Conservation (phyloP, 495 filamentous ascomycete genomes). For the Neurospora hispaniola region DNA sequence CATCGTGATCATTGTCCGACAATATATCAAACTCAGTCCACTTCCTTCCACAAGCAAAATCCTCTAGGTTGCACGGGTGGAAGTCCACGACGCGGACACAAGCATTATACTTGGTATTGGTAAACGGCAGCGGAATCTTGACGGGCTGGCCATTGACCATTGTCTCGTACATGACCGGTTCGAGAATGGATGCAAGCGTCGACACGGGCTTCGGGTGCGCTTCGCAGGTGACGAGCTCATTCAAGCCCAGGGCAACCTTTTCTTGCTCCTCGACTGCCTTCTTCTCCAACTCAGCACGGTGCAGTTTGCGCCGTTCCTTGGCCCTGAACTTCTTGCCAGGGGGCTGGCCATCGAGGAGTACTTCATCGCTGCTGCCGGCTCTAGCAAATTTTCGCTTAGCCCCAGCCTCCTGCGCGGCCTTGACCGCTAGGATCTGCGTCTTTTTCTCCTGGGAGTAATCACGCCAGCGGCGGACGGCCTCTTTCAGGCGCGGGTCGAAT, state of each 20-base stretch:
- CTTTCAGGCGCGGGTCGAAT: conserved; percentile 45
- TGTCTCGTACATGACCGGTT: conserved; percentile 27
- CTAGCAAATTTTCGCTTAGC: conserved; percentile 15
- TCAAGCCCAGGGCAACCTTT: conserved; percentile 16
- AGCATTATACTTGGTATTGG: conserved; percentile 59
- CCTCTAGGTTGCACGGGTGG: conserved; percentile 55
- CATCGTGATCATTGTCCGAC: conserved; percentile 30
- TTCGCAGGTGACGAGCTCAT: conserved; percentile 37
- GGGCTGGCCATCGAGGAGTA: conserved; percentile 18
- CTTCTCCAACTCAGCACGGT: conserved; percentile 7
- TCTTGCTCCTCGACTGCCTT: conserved; percentile 10
- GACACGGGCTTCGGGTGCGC: conserved; percentile 26
- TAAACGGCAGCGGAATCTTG: conserved; percentile 48
- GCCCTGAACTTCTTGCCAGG: conserved; percentile 20
- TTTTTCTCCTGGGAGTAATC: conserved; percentile 49
- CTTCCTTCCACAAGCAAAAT: conserved; percentile 53
- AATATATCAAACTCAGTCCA: conserved; percentile 34
- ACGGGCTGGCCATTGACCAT: conserved; percentile 26
- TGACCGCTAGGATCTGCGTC: conserved; percentile 31
- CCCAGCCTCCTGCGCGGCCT: conserved; percentile 11
- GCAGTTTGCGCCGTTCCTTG: conserved; percentile 15
- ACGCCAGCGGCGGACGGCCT: conserved; percentile 50
- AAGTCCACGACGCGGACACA: conserved; percentile 73
- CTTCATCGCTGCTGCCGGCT: conserved; percentile 15
- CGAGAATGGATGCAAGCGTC: conserved; percentile 40